A percentile compares a stretch with the other conserved stretches of the same genome.
Conservation (phyloP, 495 filamentous ascomycete genomes). For the Amniculicola lignicola region DNA sequence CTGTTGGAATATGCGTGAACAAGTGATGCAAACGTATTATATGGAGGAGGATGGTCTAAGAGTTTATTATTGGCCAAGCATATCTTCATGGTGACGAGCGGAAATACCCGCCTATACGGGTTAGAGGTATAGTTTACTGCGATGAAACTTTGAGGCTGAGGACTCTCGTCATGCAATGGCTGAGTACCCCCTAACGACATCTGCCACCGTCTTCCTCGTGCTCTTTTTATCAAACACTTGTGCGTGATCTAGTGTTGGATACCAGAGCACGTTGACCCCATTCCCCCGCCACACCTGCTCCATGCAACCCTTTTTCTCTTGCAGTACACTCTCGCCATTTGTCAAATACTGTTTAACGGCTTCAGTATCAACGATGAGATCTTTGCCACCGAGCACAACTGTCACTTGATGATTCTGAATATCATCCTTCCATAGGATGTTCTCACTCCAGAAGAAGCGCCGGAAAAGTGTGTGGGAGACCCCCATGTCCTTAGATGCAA, state of each 20-base stretch:
- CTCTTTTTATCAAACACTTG: constrained; percentile 57
- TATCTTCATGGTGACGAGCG: too few species aligned
- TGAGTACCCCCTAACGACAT: constrained; percentile 44
- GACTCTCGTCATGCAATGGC: too few species aligned
- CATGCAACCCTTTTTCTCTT: constrained; percentile 41
- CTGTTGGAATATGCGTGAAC: too few species aligned
- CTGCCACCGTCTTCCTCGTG: constrained; percentile 45
- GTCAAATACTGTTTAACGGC: constrained; percentile 57
- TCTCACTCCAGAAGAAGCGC: constrained; percentile 67
- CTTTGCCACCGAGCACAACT: constrained; percentile 55
- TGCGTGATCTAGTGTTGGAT: constrained; percentile 60
- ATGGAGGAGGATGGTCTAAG: too few species aligned
- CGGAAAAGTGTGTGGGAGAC: constrained; percentile 57
- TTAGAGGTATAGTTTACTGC: too few species aligned
- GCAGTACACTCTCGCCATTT: constrained; percentile 3
- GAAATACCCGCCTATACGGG: too few species aligned
- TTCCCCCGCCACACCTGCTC: constrained; percentile 44
- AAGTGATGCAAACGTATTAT: too few species aligned
- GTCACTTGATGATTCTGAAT: constrained; percentile 47
- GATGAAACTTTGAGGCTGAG: too few species aligned
- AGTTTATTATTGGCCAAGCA: too few species aligned
- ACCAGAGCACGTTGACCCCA: constrained; percentile 62
- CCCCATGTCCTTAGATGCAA: constrained; percentile 61
- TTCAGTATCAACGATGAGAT: constrained; percentile 62
- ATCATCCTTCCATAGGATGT: constrained; percentile 64